These are phyloP conservation scores for Penicillium cataractarum DNA, from an alignment of 495 filamentous ascomycete genomes.

Conservation along the genomic window DNA sequence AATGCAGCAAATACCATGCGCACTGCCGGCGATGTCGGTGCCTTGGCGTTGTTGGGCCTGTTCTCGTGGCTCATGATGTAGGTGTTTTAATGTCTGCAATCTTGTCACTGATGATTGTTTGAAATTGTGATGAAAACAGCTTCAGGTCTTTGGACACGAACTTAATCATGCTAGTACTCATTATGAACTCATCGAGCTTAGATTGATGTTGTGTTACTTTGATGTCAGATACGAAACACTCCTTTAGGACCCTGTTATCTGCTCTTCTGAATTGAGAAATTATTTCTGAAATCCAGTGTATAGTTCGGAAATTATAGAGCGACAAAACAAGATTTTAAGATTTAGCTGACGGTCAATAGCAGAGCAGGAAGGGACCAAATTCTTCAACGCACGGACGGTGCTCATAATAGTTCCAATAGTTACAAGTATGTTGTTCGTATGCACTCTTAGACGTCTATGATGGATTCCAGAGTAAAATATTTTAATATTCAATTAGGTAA, in stretches of 20 bases:
- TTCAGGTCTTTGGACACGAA: background rate
- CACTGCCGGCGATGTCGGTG: background rate
- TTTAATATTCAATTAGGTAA: no score
- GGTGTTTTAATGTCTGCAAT: background rate
- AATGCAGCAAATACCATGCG: background rate
- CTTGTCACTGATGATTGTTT: background rate
- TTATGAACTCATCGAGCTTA: background rate
- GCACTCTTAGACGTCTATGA: no score
- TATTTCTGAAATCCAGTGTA: background rate
- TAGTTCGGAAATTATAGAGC: background rate
- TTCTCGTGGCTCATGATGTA: constrained; percentile 2
- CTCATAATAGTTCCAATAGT: no score
- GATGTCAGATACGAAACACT: background rate
- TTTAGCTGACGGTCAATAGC: no score
- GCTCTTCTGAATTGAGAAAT: background rate
- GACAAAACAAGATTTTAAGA: no score
- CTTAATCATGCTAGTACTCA: background rate
- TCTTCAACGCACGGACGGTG: no score
- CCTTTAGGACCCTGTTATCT: background rate
- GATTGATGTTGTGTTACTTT: background rate
- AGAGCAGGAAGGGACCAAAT: no score
- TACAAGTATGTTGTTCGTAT: no score
- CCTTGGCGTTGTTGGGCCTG: background rate
- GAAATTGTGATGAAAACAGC: background rate
- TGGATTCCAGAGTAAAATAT: no score